Conservation (phyloP, 1,284 basidiomycete species). For the Irpex sp. region DNA sequence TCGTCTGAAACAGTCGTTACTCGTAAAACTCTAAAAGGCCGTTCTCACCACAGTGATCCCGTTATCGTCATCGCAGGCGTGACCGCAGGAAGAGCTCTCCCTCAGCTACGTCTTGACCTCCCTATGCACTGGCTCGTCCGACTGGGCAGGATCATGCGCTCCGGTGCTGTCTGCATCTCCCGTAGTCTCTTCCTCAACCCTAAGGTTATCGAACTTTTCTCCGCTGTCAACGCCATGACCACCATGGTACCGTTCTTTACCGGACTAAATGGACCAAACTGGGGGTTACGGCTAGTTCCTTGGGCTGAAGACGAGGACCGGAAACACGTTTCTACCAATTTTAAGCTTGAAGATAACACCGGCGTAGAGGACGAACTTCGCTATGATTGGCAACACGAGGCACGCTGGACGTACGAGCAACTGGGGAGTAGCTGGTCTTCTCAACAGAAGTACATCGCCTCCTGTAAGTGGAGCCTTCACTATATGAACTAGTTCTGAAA, state of each 20-base stretch:
- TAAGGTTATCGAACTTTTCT: constrained; percentile 27
- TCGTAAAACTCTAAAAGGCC: constrained; percentile 14
- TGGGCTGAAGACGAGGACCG: constrained; percentile 25
- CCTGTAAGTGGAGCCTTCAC: constrained; percentile 14
- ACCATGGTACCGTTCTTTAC: constrained; percentile 34
- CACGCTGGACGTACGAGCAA: constrained; percentile 28
- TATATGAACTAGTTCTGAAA: not conserved
- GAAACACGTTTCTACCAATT: constrained; percentile 21
- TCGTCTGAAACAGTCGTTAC: constrained; percentile 17
- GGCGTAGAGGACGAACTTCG: constrained; percentile 16
- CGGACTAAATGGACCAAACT: constrained; percentile 26
- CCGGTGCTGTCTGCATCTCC: constrained; percentile 33
- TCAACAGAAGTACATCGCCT: constrained; percentile 18
- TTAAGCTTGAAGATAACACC: constrained; percentile 18
- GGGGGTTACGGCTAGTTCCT: constrained; percentile 26
- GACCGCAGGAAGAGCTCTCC: constrained; percentile 22
- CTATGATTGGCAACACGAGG: constrained; percentile 28
- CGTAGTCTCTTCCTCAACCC: constrained; percentile 28
- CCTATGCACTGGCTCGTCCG: constrained; percentile 29
- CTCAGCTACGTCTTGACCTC: constrained; percentile 15
- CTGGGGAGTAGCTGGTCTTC: not conserved
- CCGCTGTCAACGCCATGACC: constrained; percentile 33
- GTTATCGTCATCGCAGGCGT: constrained; percentile 36
- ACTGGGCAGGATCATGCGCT: constrained; percentile 21
- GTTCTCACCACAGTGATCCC: constrained; percentile 12